Evolutionary conservation across 139 green algal species (phyloP), one percentile per base, ranked within the genome.

Genomic region (Micractinium conductrix): DNA sequence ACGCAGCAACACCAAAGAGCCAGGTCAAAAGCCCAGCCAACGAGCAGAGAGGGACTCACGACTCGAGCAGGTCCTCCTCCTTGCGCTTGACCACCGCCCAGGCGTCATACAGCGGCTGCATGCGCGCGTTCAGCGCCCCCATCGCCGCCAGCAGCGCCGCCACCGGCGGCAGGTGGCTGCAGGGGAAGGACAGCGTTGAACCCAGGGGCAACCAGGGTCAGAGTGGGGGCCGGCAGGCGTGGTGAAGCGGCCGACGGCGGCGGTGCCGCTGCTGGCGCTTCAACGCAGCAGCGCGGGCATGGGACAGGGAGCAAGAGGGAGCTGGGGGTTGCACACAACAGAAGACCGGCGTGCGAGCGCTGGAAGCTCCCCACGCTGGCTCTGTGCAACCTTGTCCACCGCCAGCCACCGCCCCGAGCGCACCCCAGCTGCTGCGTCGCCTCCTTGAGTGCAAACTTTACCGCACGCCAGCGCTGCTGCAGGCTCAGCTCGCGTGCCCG

Each of bases 401-500:
- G n/a, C 65, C 65, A 73, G 30, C 65, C 33, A 17, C 71, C 43
- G 26, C 4, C 26, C 43, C 42, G 1, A 2, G 26, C 79, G 38
- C 67, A 78, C 79, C 79, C 70, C 45, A 74, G 45, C 67, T 5
- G 65, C 79, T 84, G 44, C 62, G 33, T n/a, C 26, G 58, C 62
- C 38, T 72, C 76, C 76, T 70, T n/a, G 2, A 40, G 26, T 2
- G 53, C 58, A 82, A 82, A 82, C 78, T 83, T 83, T 42, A 62
- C 19, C 4, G 78, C 78, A 10, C 78, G 62, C 78, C 78, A 83
- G n/a, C 78, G 78, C 78, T 83, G 78, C 17, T 55, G 37, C 42
- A 44, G 3, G 42, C 42, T 65, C 43, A 74, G 5, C 62, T 42
- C 28, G 17, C 78, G 62, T 21, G 60, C 43, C 10, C 43, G 38